Evolutionary conservation across 2,329 filamentous ascomycete species (phyloP).

Genomic region (Allantophomopsis cytisporea): DNA sequence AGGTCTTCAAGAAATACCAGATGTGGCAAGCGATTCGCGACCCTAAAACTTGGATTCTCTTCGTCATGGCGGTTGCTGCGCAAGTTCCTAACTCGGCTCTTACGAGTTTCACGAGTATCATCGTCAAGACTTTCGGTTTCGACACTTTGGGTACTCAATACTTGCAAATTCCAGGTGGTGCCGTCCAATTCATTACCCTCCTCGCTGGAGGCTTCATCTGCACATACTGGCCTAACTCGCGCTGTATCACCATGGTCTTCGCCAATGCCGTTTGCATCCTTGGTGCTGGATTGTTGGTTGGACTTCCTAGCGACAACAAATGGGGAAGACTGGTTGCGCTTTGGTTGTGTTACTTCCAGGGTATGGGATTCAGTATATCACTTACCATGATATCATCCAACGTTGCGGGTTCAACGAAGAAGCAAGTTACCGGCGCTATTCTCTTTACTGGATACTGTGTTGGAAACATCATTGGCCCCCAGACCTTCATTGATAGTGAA

Average conservation of each 20-base stretch:
- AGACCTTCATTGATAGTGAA: slow-evolving; percentile 14
- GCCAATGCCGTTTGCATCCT: slow-evolving; percentile 41
- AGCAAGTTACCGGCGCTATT: slow-evolving; percentile 33
- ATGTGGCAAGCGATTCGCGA: slow-evolving; percentile 32
- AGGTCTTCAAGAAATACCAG: slow-evolving; percentile 30
- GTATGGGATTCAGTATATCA: slow-evolving; percentile 36
- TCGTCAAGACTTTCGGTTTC: slow-evolving; percentile 14
- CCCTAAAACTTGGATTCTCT: slow-evolving; percentile 45
- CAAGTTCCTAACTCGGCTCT: slow-evolving; percentile 42
- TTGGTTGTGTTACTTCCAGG: slow-evolving; percentile 42
- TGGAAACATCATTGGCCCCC: slow-evolving; percentile 35
- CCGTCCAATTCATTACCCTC: slow-evolving; percentile 38
- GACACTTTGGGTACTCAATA: slow-evolving; percentile 37
- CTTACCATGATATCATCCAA: slow-evolving; percentile 38
- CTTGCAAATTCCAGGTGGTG: slow-evolving; percentile 45
- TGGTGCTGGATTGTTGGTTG: slow-evolving; percentile 35
- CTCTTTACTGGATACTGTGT: slow-evolving; percentile 39
- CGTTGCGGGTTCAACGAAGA: slow-evolving; percentile 40
- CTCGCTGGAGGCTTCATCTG: slow-evolving; percentile 35
- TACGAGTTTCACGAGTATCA: slow-evolving; percentile 27
- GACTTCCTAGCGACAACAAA: slow-evolving; percentile 32
- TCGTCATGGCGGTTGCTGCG: slow-evolving; percentile 33
- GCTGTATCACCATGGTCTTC: slow-evolving; percentile 39
- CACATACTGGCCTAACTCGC: slow-evolving; percentile 31
- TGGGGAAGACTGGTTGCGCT: slow-evolving; percentile 42